phyloP scores from a whole-genome alignment of 176 grass and related monocot species.

The Rhynchospora tenuis region DNA sequence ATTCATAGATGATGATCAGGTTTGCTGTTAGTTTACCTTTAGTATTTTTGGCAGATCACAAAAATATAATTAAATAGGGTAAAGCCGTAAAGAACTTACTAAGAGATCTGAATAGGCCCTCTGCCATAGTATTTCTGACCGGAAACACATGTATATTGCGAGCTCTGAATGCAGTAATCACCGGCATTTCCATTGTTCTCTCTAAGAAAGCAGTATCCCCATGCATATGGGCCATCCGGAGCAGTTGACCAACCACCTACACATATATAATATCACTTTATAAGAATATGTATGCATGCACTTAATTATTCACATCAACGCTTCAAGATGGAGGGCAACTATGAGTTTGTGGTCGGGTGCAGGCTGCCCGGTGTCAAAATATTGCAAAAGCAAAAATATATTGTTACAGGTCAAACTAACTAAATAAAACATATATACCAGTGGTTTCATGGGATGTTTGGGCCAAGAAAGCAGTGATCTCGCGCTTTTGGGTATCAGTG shows the following conservation, averaged over 20 bases:
- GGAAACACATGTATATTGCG: conserved; percentile 16
- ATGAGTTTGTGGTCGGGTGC: no score
- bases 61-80: not conserved
- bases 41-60: no score
- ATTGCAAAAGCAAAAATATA: not conserved
- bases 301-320: no score
- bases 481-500: conserved; percentile 21
- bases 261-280: not conserved
- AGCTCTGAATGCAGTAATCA: conserved; percentile 19
- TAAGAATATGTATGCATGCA: no score
- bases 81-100: conserved; percentile 4
- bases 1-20: not conserved
- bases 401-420: not conserved
- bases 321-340: no score
- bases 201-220: conserved; percentile 38
- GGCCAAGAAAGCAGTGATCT: conserved; percentile 50
- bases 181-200: not conserved
- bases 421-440: not conserved
- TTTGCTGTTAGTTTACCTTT: no score
- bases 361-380: not conserved
- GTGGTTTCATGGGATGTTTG: conserved; percentile 66
- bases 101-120: conserved; percentile 34
- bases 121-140: conserved; percentile 34
- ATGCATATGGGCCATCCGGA: conserved; percentile 39
- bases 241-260: conserved; percentile 35